phyloP scores from a whole-genome alignment of 495 filamentous ascomycete species.

The Tetracladium marchalianum region DNA sequence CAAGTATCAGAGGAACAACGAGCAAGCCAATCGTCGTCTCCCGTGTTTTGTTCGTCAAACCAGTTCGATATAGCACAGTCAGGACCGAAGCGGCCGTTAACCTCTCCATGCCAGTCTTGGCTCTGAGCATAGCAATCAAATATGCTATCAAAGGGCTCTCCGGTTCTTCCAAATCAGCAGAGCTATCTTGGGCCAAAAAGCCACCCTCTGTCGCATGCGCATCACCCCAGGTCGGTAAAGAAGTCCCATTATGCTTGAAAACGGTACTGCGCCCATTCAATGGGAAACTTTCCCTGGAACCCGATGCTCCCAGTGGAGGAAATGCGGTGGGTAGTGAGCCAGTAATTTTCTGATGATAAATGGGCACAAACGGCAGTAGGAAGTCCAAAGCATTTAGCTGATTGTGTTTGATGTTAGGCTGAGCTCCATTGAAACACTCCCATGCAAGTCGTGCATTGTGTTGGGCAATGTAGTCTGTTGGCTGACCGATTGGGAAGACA shows the following conservation, averaged over 20 bases:
- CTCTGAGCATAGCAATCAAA: conserved; percentile 64
- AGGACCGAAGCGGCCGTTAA: conserved; percentile 75
- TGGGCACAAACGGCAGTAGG: conserved; percentile 38
- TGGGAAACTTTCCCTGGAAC: conserved; percentile 11
- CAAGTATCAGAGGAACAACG: conserved; percentile 61
- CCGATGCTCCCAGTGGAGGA: conserved; percentile 18
- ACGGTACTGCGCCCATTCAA: conserved; percentile 3
- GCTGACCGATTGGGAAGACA: conserved; percentile 44
- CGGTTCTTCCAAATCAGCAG: conserved; percentile 42
- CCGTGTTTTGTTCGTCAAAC: conserved; percentile 52
- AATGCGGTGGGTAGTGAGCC: conserved; percentile 14
- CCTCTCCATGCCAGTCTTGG: conserved; percentile 50
- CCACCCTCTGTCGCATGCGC: conserved; percentile 1
- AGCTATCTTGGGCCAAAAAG: not conserved
- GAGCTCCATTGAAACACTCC: conserved; percentile 26
- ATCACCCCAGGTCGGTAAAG: conserved; percentile 15
- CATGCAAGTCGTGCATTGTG: conserved; percentile 23
- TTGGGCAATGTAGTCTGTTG: conserved; percentile 9
- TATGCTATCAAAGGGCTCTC: conserved; percentile 77
- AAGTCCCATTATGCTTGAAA: conserved; percentile 6
- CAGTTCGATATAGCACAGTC: conserved; percentile 62
- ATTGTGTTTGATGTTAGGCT: conserved; percentile 21
- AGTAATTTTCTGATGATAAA: conserved; percentile 13
- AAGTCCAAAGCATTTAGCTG: conserved; percentile 45
- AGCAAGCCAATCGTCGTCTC: conserved; percentile 54